A percentile compares a stretch with the other conserved stretches of the same genome.
Conservation (phyloP, 208 protist species). For the Phytomonas francai region DNA sequence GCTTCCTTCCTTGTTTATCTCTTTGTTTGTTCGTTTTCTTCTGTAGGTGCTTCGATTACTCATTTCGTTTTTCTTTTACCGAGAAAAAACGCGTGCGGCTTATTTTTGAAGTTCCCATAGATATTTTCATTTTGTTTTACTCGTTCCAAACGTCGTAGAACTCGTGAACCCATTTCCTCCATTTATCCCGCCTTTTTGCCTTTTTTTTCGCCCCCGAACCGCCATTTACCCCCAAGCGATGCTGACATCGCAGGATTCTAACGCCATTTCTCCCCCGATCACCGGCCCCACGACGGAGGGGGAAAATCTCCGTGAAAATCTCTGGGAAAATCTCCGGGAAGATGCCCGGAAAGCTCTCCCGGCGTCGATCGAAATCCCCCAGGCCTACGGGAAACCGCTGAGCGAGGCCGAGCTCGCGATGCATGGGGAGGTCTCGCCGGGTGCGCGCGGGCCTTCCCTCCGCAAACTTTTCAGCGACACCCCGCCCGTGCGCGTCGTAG, state of each 20-base stretch:
- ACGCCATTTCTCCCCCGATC: not conserved
- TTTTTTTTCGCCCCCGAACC: not conserved
- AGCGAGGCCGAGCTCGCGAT: slow-evolving; percentile 19
- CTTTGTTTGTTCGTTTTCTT: slow-evolving; percentile 2
- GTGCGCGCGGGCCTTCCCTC: slow-evolving; percentile 45
- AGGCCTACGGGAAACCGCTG: slow-evolving; percentile 28
- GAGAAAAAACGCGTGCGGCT: not conserved
- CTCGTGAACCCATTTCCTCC: not conserved
- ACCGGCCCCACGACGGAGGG: not conserved
- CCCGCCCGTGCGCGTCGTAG: slow-evolving; percentile 25
- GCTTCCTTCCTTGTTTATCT: slow-evolving; percentile 5
- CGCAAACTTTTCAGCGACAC: slow-evolving; percentile 51
- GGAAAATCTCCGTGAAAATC: no score
- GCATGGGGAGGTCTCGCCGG: slow-evolving; percentile 23
- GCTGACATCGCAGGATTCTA: not conserved
- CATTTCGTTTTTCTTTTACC: slow-evolving; percentile 11
- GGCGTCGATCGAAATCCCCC: slow-evolving; percentile 45
- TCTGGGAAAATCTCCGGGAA: no score
- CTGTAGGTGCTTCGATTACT: not conserved
- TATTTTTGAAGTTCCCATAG: not conserved
- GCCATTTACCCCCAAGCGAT: not conserved
- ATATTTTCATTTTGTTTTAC: not conserved
- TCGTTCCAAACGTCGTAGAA: not conserved
- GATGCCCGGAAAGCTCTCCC: no score
- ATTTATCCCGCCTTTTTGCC: not conserved